Evolutionary conservation across 163 green algal genomes (phyloP).

Genomic region (Scenedesmus sp.): DNA sequence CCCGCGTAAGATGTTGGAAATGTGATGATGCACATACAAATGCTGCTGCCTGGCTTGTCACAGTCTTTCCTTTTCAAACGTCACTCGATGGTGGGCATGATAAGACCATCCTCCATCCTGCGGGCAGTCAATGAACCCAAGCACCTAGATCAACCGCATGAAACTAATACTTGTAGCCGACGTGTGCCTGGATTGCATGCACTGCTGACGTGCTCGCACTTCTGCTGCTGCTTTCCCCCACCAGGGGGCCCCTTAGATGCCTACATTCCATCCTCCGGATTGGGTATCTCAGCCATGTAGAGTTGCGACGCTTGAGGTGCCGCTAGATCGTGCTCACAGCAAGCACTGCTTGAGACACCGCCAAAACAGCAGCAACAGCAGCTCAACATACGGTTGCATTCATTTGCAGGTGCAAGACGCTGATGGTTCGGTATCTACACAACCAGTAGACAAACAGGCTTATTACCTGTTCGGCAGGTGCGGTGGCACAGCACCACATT

Average conservation of each 20-base stretch:
- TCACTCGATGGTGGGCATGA: too few relatives aligned
- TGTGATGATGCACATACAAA: too few relatives aligned
- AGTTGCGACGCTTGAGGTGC: slow-evolving; percentile 63
- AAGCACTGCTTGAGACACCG: neutral
- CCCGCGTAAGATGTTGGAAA: too few relatives aligned
- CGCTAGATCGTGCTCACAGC: neutral
- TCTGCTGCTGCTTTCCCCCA: neutral
- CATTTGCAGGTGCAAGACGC: neutral
- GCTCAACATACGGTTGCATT: neutral
- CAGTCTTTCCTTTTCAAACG: too few relatives aligned
- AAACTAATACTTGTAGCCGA: too few relatives aligned
- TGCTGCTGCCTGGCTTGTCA: too few relatives aligned
- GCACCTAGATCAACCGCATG: too few relatives aligned
- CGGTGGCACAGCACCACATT: neutral
- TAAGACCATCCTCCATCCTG: too few relatives aligned
- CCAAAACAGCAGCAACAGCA: neutral
- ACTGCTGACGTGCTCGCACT: neutral
- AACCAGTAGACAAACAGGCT: slow-evolving; percentile 47
- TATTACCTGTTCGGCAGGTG: slow-evolving; percentile 64
- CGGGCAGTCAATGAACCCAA: too few relatives aligned
- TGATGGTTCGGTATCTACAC: slow-evolving; percentile 19
- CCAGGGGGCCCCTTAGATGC: neutral
- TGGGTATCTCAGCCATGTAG: slow-evolving; percentile 68
- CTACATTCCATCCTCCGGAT: slow-evolving; percentile 63
- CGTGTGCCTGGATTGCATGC: neutral